Evolutionary conservation across 257 asterid genomes (phyloP).

Genomic region (Plantago ovata): DNA sequence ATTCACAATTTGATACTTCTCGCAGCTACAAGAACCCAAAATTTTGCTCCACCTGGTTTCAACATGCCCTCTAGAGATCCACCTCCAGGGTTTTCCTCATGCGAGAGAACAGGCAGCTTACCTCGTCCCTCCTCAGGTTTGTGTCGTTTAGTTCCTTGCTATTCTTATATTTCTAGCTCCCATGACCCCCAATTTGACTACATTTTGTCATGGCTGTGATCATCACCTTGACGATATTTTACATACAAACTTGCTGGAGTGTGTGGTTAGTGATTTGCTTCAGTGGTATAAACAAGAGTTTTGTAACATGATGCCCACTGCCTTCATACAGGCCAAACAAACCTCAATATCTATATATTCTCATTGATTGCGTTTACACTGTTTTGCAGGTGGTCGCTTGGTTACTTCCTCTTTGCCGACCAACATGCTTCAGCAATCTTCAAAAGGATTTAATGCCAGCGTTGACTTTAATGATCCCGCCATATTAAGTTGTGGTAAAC

Average conservation of each 20-base stretch:
- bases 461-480: constrained; percentile 57
- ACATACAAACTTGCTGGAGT: no score
- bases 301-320: no score
- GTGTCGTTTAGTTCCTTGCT: constrained; percentile 9
- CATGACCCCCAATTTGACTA: neutral
- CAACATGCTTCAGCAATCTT: constrained; percentile 34
- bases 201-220: neutral
- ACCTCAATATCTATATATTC: neutral
- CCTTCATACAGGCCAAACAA: no score
- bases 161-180: neutral
- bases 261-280: no score
- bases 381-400: constrained; percentile 50
- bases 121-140: constrained; percentile 55
- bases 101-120: constrained; percentile 42
- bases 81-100: constrained; percentile 74
- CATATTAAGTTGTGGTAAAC: constrained; percentile 35
- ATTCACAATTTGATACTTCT: neutral
- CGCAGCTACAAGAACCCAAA: constrained; percentile 61
- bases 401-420: constrained; percentile 37
- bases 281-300: no score
- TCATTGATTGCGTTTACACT: neutral
- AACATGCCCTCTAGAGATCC: constrained; percentile 63
- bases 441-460: constrained; percentile 34
- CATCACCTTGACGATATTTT: no score
- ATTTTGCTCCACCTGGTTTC: constrained; percentile 84